A percentile compares a stretch with the other conserved stretches of the same genome.
phyloP scores from a whole-genome alignment of 73 alveolate species.

The Stentor roeselii region DNA sequence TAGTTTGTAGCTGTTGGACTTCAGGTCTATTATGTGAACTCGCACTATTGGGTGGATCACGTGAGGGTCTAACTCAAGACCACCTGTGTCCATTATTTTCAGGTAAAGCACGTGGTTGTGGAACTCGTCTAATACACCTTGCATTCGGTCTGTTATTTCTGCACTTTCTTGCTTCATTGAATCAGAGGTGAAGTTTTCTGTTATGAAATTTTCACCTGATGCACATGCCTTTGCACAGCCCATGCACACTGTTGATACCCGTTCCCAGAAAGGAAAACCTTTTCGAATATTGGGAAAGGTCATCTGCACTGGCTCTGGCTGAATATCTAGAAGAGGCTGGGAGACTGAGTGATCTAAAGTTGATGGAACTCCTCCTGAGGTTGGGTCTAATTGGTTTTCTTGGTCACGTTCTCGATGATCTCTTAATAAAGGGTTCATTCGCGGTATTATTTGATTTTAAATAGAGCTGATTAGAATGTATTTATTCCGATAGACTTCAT shows the following conservation, averaged over 20 bases:
- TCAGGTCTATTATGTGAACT: conserved; percentile 81
- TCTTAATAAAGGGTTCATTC: neutral
- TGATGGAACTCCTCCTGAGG: neutral
- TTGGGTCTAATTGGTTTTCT: neutral
- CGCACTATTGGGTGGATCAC: conserved; percentile 95
- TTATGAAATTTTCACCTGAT: neutral
- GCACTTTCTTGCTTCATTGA: neutral
- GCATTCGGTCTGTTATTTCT: neutral
- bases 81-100: conserved; percentile 67
- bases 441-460: too few species aligned
- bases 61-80: conserved; percentile 84
- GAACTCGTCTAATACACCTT: neutral
- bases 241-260: neutral
- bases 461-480: too few species aligned
- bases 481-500: too few species aligned
- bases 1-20: conserved; percentile 71
- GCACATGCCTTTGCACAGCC: conserved; percentile 19
- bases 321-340: neutral
- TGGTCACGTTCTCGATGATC: neutral
- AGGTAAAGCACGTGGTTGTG: conserved; percentile 38
- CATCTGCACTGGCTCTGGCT: neutral
- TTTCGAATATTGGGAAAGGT: neutral
- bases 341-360: neutral
- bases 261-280: conserved; percentile 20
- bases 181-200: neutral